Percentiles rank a stretch among this genome's conserved stretches.
Evolutionary conservation across 257 asterid genomes (phyloP).

Genomic region (Nicotiana benthamiana): DNA sequence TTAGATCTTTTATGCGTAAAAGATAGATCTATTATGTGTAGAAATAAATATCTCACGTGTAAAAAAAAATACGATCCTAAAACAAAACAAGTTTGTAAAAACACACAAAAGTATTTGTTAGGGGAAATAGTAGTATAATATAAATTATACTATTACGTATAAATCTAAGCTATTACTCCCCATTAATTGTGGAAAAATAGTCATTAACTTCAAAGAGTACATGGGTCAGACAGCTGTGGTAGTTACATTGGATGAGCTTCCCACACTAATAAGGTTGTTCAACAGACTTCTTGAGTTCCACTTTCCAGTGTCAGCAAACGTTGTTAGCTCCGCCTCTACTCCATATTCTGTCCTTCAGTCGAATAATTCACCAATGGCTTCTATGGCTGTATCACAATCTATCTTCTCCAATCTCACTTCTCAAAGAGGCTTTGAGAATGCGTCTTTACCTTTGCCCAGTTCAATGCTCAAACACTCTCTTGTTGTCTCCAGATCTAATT

Average conservation of each 20-base stretch:
- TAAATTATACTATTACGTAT: no score
- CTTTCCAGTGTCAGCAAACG: neutral
- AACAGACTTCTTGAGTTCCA: neutral
- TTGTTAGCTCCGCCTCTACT: neutral
- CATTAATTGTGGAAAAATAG: no score
- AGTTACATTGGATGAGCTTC: neutral
- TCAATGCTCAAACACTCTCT: constrained; percentile 26
- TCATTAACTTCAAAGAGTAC: neutral
- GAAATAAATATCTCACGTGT: no score
- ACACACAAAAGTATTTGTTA: no score
- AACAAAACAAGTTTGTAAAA: no score
- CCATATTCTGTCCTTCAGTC: neutral
- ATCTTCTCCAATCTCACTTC: constrained; percentile 37
- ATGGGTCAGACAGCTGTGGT: neutral
- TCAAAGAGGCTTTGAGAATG: constrained; percentile 12
- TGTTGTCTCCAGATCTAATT: constrained; percentile 33
- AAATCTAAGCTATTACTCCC: no score
- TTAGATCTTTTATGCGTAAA: no score
- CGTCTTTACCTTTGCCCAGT: constrained; percentile 18
- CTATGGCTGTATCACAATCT: constrained; percentile 50
- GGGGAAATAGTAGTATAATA: no score
- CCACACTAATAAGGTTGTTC: neutral
- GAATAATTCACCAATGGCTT: constrained; percentile 40
- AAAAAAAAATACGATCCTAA: no score
- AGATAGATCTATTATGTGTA: no score